Evolutionary conservation across 257 asterid species (phyloP).

Genomic region (Salvia miltiorrhiza): DNA sequence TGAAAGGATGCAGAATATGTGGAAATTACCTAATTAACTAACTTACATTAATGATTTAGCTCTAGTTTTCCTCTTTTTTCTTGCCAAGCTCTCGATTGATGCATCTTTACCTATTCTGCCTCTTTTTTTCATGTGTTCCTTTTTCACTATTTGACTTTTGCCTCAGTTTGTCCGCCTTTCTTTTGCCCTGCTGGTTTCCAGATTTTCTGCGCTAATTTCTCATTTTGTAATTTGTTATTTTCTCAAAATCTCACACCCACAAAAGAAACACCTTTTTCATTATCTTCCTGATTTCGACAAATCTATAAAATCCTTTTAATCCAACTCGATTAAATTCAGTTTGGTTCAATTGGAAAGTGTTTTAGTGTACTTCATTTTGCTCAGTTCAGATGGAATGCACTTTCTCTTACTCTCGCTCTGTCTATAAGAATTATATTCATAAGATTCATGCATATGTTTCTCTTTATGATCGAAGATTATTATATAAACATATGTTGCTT

Average conservation of each 20-base stretch:
- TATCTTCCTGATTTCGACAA: background rate
- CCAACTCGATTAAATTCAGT: background rate
- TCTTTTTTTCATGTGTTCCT: background rate
- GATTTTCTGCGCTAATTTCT: background rate
- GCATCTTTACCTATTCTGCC: background rate
- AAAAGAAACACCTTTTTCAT: background rate
- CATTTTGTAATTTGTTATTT: background rate
- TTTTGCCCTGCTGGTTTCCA: background rate
- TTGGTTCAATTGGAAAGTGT: background rate
- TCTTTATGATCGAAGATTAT: no score
- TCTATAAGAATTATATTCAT: no score
- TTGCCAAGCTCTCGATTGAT: background rate
- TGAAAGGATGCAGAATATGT: background rate
- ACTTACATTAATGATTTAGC: background rate
- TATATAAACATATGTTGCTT: no score
- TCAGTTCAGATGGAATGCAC: no score
- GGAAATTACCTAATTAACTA: background rate
- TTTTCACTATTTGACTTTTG: background rate
- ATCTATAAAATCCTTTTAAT: background rate
- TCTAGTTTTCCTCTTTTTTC: background rate
- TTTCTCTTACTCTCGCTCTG: no score
- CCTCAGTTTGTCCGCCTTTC: background rate
- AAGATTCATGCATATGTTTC: no score
- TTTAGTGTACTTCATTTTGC: no score
- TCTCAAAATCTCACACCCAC: background rate